Base-by-base conservation (phyloP, 345 rosid species). In the Theobroma cacao region DNA sequence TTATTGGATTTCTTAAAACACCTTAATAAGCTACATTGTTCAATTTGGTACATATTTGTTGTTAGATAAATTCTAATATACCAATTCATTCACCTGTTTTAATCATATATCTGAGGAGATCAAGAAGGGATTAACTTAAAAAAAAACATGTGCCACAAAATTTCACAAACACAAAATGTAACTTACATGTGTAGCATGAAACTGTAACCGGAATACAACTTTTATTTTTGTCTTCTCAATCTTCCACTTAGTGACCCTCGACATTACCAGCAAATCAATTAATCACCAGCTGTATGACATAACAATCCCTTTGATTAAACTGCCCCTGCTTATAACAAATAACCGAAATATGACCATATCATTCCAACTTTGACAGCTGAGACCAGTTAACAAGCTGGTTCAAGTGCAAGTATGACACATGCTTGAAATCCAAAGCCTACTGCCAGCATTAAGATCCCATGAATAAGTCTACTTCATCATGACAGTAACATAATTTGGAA, bases 161-260 rank as follows among this genome's bases (percentile, higher is more conserved):
- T 26, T 45, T 30, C n/a, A 22, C n/a, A 74, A 56, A 14, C 14
- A 13, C 26, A 65, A 22, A 50, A 36, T 33, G 53, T 22, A 4
- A 87, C 97, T 86, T 91, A 95, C 99, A 86, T 95, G 95, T 11
- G 97, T 95, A 75, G 99, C 98, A 79, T 95, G 97, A 79, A 95
- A 95, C 75, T 93, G 99, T 58, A 95, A 88, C 47, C 99, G 91
- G 82, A 95, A 95, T 73, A 95, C 99, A 50, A 95, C 97, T 87
- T 95, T 95, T 41, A 89, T 90, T 91, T 95, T 95, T 55, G 94
- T 91, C 88, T 95, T 95, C 91, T 95, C 99, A 68, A 87, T 82
- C 86, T 90, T 92, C 99, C 97, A 94, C 89, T 84, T 93, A 6
- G 94, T 74, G 56, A 87, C 74, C 85, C 97, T 93, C 79, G 98